A percentile compares a stretch with the other conserved stretches of the same genome.
These are phyloP conservation scores for Xylaria digitata DNA, from an alignment of 2,329 filamentous ascomycete genomes.

Conservation along the genomic window DNA sequence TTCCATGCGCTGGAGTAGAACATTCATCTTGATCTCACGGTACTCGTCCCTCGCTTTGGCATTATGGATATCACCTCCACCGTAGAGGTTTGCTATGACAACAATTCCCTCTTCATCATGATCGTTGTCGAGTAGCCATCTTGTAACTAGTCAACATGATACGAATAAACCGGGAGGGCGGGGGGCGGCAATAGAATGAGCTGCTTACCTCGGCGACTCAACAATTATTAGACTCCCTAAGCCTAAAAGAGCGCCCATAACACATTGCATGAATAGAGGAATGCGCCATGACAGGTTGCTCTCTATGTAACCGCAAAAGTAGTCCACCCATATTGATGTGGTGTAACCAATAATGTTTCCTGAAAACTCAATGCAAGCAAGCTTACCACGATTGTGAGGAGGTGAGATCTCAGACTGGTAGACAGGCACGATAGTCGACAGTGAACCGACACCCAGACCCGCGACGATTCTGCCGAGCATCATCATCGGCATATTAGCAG, in stretches of 20 bases:
- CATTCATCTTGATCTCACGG: conserved; percentile 98
- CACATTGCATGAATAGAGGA: conserved; percentile 89
- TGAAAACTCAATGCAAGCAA: conserved; percentile 97
- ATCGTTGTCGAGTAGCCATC: conserved; percentile 97
- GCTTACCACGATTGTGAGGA: conserved; percentile 92
- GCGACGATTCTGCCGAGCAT: conserved; percentile 83
- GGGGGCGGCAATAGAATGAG: conserved; percentile 8
- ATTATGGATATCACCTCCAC: conserved; percentile 94
- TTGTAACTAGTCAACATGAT: conserved; percentile 55
- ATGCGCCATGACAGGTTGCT: conserved; percentile 89
- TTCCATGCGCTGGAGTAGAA: conserved; percentile 91
- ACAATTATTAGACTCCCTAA: conserved; percentile 92
- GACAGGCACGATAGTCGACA: conserved; percentile 92
- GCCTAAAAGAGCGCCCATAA: conserved; percentile 90
- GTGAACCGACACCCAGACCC: conserved; percentile 85
- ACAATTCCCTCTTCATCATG: conserved; percentile 98
- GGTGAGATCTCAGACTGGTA: conserved; percentile 97
- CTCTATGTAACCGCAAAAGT: conserved; percentile 92
- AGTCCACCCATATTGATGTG: conserved; percentile 98
- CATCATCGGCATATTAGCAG: conserved; percentile 91
- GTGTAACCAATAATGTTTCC: conserved; percentile 97
- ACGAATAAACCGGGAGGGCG: conserved; percentile 4
- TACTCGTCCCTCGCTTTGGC: conserved; percentile 93
- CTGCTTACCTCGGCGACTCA: conserved; percentile 85
- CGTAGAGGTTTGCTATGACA: conserved; percentile 97